Conservation (phyloP, 2,329 filamentous ascomycete species). For the Chalaropsis ovoidea region DNA sequence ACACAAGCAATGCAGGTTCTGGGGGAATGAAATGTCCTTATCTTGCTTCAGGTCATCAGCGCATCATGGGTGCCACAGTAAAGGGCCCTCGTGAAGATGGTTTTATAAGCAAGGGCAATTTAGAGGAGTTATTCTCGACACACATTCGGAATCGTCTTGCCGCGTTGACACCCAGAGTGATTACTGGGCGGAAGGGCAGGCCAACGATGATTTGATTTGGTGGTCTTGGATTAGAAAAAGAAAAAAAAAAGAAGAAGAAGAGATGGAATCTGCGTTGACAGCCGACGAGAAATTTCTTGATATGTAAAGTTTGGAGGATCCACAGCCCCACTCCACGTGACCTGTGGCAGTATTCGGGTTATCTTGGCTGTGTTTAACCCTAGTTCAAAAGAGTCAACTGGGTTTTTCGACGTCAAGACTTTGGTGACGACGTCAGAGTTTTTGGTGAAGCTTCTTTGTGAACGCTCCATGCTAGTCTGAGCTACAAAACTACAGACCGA, state of each 20-base stretch:
- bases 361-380: neutral
- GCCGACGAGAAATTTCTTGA: constrained; percentile 15
- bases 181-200: constrained; percentile 27
- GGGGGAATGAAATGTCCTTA: constrained; percentile 38
- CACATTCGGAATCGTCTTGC: constrained; percentile 43
- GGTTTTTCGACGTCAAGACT: neutral
- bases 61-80: constrained; percentile 49
- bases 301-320: constrained; percentile 8
- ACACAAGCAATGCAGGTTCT: neutral
- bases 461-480: neutral
- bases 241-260: constrained; percentile 29
- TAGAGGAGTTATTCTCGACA: constrained; percentile 46
- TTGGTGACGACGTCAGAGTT: neutral
- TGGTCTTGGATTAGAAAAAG: constrained; percentile 37
- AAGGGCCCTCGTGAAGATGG: constrained; percentile 56
- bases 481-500: neutral
- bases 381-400: neutral
- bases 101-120: constrained; percentile 51
- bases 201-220: constrained; percentile 38
- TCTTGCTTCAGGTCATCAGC: constrained; percentile 58
- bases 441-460: too few relatives aligned
- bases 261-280: constrained; percentile 10
- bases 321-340: constrained; percentile 13
- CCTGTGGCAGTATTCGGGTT: neutral
- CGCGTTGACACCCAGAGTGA: constrained; percentile 31